phyloP scores from a whole-genome alignment of 192 early-diverging fungal genomes.

The Blastocladiella britannica region DNA sequence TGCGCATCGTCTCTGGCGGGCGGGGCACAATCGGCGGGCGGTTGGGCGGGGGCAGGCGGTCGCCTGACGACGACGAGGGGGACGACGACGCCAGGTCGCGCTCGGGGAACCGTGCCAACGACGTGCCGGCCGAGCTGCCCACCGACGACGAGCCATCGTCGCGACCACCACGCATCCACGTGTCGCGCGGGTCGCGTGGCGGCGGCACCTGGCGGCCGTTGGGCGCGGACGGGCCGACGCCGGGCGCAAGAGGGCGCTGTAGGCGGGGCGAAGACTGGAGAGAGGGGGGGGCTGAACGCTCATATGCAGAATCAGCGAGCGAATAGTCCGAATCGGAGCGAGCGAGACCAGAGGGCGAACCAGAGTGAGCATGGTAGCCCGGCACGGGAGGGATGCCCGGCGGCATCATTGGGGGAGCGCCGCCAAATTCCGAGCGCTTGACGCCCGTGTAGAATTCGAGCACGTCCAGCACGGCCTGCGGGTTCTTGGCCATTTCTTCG shows the following conservation, averaged over 20 bases:
- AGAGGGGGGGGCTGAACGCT: not conserved
- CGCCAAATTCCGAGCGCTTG: no score
- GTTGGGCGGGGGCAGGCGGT: slow-evolving; percentile 8
- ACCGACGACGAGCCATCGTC: not conserved
- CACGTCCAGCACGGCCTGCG: slow-evolving; percentile 92
- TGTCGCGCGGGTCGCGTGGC: not conserved
- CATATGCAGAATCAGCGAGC: not conserved
- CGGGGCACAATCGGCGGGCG: slow-evolving; percentile 13
- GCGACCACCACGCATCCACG: no score
- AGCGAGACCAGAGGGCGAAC: not conserved
- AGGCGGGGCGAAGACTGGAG: not conserved
- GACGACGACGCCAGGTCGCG: no score
- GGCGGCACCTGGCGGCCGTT: not conserved
- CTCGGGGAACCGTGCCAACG: no score
- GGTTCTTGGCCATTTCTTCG: slow-evolving; percentile 94
- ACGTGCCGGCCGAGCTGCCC: not conserved
- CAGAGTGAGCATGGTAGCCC: not conserved
- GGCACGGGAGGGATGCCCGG: not conserved
- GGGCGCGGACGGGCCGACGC: not conserved
- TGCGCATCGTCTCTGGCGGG: slow-evolving; percentile 13
- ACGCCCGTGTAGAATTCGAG: slow-evolving; percentile 96
- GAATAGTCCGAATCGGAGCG: not conserved
- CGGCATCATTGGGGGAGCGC: not conserved
- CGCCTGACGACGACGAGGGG: no score
- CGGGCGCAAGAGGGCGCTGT: not conserved